Percentiles rank a stretch among this genome's conserved stretches.
phyloP scores from a whole-genome alignment of 139 green algal species.

The Closterium sp. region DNA sequence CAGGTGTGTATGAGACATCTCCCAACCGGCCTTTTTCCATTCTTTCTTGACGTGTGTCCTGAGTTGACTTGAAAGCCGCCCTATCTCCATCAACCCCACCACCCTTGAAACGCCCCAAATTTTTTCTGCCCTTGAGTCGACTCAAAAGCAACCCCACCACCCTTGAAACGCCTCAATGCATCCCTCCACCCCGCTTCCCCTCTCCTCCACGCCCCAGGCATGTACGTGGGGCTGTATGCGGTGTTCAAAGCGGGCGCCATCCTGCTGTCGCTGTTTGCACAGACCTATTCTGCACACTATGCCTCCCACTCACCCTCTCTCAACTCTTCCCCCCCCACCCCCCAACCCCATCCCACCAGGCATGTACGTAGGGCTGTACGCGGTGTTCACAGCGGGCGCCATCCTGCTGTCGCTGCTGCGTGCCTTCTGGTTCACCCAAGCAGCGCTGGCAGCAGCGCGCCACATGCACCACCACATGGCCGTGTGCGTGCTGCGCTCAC shows the following conservation, averaged over 20 bases:
- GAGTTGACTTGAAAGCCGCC: background rate
- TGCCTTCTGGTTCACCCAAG: constrained; percentile 77
- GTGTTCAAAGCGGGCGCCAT: constrained; percentile 1
- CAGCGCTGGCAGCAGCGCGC: constrained; percentile 44
- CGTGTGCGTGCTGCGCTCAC: constrained; percentile 26
- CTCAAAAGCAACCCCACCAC: background rate
- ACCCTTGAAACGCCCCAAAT: no score
- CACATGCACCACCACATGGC: constrained; percentile 37
- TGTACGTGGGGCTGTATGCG: constrained; percentile 8
- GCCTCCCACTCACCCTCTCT: background rate
- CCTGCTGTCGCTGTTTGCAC: constrained; percentile 58
- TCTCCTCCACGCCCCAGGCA: background rate
- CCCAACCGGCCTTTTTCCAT: no score
- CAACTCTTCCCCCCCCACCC: background rate
- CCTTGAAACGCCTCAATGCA: background rate
- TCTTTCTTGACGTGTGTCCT: no score
- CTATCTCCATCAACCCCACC: no score
- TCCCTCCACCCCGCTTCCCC: background rate
- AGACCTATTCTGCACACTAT: background rate
- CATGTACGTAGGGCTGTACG: constrained; percentile 18
- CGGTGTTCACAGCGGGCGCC: constrained; percentile 9
- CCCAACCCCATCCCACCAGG: background rate
- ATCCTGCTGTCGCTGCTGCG: constrained; percentile 63
- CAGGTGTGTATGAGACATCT: no score
- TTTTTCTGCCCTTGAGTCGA: no score